Evolutionary conservation across 73 alveolate genomes (phyloP), one percentile per base, ranked within the genome.

Genomic region (Durusdinium trenchii): DNA sequence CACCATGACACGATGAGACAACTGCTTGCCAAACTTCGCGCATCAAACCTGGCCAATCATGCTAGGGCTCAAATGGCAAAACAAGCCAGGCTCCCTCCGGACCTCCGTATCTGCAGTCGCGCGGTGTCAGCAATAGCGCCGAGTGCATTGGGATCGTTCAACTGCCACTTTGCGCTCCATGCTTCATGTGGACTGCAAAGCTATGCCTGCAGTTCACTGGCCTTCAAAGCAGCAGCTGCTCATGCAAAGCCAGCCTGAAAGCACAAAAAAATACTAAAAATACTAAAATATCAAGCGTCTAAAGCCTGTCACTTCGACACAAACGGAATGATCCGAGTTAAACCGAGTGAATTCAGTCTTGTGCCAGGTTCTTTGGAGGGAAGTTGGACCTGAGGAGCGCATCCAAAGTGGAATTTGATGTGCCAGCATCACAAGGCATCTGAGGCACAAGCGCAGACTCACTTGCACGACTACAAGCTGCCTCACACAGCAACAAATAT

Each of bases 181-280:
- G n/a, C n/a, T n/a, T n/a, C n/a, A n/a, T n/a, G n/a, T n/a, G n/a
- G 69, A 57, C 69, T 57, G 69, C 69, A 16, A 23, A 23, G 69
- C 23, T 57, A 57, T 12, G 23, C 69, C 23, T 57, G 69, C 23
- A 16, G 69, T 57, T 57, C 23, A 16, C 69, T 12, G 69, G 52
- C 94, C 94, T 83, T 83, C 94, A 83, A 83, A 36, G 94, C 94
- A 7, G 94, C 94, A 48, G n/a, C 94, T n/a, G 67, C 51, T 38
- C 94, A 83, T 1, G 94, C 94, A 51, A 51, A 50, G 51, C 94
- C 94, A 47, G 90, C 90, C 90, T 79, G 35, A 36, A 46, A n/a
- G 78, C 40, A 26, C 51, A 71, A 32, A 32, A 40, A 12, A 35
- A 62, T 12, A 9, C 78, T 40, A 62, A 62, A 40, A 35, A 23